Base-by-base conservation (phyloP, 164 flowering plant genomes). In the Echeveria elegans region DNA sequence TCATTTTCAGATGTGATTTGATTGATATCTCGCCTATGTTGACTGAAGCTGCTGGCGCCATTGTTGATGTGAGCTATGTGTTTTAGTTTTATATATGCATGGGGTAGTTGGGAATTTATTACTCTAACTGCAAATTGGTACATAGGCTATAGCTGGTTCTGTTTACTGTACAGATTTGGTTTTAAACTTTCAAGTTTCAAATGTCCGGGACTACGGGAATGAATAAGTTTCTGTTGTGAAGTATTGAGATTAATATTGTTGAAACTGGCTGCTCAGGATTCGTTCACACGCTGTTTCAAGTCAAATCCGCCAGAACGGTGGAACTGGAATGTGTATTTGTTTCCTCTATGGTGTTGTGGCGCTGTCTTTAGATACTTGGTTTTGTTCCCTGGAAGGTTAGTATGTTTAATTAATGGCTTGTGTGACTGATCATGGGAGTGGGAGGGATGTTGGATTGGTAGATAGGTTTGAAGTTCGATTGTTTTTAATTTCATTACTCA, bases 261-360 rank as follows among this genome's bases (percentile, higher is more conserved):
- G 14, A n/a, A 50, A 48, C 19, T 21, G 23, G 19, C n/a, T n/a
- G 5, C 4, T 36, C 86, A 92, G 97, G 99, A 95, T 73, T 83
- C 99, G 11, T 95, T 95, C 75, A 92, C 97, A 11, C 80, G 97
- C 69, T 95, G 99, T 71, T 95, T 95, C 86, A 95, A 95, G 80
- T 95, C 99, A 19, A 95, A 79, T 85, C 87, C 94, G 41, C 94
- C 96, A 4, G 99, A 94, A 73, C 97, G 89, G 14, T 95, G 97
- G 97, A 95, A 95, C 72, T 95, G 97, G 97, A 92, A 95, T 70
- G 65, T 88, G 4, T 92, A 95, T 30, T 40, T n/a, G 19, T 47
- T 64, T 38, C 69, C 37, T 71, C 28, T 29, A 11, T 52, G 53
- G 40, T 60, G 65, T 32, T 63, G 11, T 40, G 45, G 45, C 15